Evolutionary conservation across 441 rosid genomes (phyloP), one percentile per base, ranked within the genome.

Genomic region (Populus tomentosa): DNA sequence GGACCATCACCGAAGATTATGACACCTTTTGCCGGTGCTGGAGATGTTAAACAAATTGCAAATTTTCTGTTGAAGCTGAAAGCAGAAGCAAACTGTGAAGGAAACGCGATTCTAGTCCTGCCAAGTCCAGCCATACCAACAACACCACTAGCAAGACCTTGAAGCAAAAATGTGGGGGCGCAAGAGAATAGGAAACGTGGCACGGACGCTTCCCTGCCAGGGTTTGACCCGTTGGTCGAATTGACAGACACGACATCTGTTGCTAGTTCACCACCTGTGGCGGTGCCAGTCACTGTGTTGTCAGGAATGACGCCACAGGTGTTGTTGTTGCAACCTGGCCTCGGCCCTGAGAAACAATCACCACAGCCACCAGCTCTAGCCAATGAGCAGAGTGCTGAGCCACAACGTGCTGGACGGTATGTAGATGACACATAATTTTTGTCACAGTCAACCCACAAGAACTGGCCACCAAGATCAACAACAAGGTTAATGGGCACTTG

Each of bases 241-340:
- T 84, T 78, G 20, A 91, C 80, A 0, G 88, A 82, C 35, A 87
- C 85, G 0, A 85, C 82, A 73, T 90, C 93, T 10, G 87, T 77
- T 0, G 87, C 93, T 2, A 89, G 70, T 75, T 89, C 95, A 3
- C 94, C 91, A 3, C 83, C 40, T 0, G 92, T 86, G 78, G 87
- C 88, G 0, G 80, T 75, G 65, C 24, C 14, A 2, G 90, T 84
- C 42, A 88, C 77, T 32, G 89, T 74, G 82, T 88, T 90, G 28
- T 84, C 89, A 5, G 89, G 86, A 0, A 4, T 13, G 80, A 88
- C 83, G 7, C 89, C 87, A 6, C 92, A 89, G 0, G 91, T 89
- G 83, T 89, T 87, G 82, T 89, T 88, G 85, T 89, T 88, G 82
- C 92, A 90, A 7, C 94, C 94, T 0, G 94, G 90, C n/a, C 85